Conservation (phyloP, 176 grass and related monocot genomes). For the Chrysopogon serrulatus region DNA sequence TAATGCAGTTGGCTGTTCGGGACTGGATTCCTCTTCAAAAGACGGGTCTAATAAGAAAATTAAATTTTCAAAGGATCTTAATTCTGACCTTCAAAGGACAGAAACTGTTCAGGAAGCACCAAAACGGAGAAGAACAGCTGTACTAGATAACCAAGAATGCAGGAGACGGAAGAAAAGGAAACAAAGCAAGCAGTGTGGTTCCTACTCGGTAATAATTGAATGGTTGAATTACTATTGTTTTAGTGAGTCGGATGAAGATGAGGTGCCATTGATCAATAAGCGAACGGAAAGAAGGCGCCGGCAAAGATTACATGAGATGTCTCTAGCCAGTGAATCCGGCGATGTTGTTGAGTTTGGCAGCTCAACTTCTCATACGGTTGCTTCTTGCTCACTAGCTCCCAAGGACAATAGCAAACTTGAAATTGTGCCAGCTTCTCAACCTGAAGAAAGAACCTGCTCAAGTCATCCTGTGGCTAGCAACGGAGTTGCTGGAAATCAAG, state of each 20-base stretch:
- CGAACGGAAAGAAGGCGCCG: conserved; percentile 50
- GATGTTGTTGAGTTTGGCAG: not conserved
- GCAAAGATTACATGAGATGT: conserved; percentile 29
- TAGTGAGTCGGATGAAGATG: conserved; percentile 43
- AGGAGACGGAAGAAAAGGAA: conserved; percentile 42
- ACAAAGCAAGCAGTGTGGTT: conserved; percentile 21
- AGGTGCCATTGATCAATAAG: conserved; percentile 61
- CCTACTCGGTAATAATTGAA: conserved; percentile 35
- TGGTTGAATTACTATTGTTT: conserved; percentile 40
- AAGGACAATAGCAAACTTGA: not conserved
- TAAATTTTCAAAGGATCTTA: conserved; percentile 31
- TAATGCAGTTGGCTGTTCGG: conserved; percentile 15
- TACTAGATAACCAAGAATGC: conserved; percentile 24
- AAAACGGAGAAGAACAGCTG: conserved; percentile 34
- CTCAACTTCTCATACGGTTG: conserved; percentile 2
- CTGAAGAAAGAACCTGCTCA: not conserved
- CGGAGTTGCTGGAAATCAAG: conserved; percentile 14
- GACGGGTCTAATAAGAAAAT: conserved; percentile 34
- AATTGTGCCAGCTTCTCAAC: not conserved
- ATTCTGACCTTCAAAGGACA: not conserved
- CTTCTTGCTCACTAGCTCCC: not conserved
- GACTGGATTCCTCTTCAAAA: conserved; percentile 23
- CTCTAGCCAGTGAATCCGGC: not conserved
- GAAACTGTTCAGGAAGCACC: conserved; percentile 12
- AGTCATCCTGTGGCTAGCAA: not conserved